phyloP scores from a whole-genome alignment of 345 rosid species.

The Euphorbia lathyris region DNA sequence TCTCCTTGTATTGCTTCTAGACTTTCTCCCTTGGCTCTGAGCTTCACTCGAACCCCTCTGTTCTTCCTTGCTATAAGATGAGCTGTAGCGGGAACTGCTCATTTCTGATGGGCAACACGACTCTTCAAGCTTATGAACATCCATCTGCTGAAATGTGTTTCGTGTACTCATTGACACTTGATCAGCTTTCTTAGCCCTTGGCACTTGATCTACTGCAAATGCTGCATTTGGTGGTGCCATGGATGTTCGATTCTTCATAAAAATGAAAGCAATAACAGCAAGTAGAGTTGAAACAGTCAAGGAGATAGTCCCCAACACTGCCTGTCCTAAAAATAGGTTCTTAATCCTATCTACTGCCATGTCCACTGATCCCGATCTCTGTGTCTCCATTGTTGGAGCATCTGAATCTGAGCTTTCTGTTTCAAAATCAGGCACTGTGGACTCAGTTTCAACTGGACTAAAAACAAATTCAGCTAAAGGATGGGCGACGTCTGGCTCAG shows the following conservation, averaged over 20 bases:
- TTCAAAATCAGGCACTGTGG: too few relatives aligned
- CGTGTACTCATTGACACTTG: constrained; percentile 20
- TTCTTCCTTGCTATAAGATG: constrained; percentile 29
- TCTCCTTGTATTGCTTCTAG: constrained; percentile 35
- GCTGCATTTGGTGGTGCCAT: constrained; percentile 15
- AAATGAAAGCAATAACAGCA: constrained; percentile 31
- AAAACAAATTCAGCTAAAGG: constrained; percentile 7
- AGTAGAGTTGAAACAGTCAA: constrained; percentile 36
- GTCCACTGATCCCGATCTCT: constrained; percentile 15
- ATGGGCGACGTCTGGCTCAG: constrained; percentile 10
- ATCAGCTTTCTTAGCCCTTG: constrained; percentile 27
- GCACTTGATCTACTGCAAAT: constrained; percentile 17
- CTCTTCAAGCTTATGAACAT: too few relatives aligned
- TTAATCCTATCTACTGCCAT: too few relatives aligned
- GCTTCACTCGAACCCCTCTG: constrained; percentile 30
- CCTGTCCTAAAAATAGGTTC: constrained; percentile 11
- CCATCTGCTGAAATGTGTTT: too few relatives aligned
- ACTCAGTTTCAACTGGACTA: constrained; percentile 5
- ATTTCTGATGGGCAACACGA: constrained; percentile 50
- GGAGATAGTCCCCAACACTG: constrained; percentile 19
- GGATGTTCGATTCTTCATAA: constrained; percentile 27
- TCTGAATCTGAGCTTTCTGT: too few relatives aligned
- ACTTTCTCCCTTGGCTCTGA: constrained; percentile 44
- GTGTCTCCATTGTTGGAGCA: too few relatives aligned
- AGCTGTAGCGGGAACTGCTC: constrained; percentile 48